Base-by-base conservation (phyloP, 371 early-diverging fungal genomes). In the Mucor piriformis region DNA sequence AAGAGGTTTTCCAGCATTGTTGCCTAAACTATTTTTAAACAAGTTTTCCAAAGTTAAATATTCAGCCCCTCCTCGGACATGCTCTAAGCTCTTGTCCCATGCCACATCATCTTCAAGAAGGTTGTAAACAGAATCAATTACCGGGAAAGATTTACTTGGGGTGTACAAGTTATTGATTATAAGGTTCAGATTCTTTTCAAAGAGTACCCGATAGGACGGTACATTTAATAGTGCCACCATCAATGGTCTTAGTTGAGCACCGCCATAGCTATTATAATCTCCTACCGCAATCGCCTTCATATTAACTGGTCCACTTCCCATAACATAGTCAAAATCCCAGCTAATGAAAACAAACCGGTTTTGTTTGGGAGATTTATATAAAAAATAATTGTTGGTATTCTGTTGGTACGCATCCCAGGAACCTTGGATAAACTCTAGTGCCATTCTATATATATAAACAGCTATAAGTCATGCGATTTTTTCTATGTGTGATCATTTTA, bases 301-400 rank as follows among this genome's bases (percentile, higher is more conserved):
- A 10, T 50, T 44, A 3, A 70, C 67, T 3, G 70, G 64, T 3
- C 70, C 70, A 54, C 56, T 76, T 11, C 73, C 73, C 61, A 76
- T 58, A 0, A 50, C 51, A 42, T 54, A 59, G 50, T 76, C 76
- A 42, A 66, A 54, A n/a, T 76, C 76, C 69, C 70, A 70, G 8
- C 51, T 57, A 10, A 76, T 68, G 33, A 38, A 76, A 11, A 64
- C 48, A 29, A 69, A 69, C 1, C 51, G 38, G 8, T 54, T 57
- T 24, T 48, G 42, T 15, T 47, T 24, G 27, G 73, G 69, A 16
- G 59, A 40, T 12, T 71, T 64, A 38, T 76, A 76, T 15, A 76
- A n/a, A 48, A 67, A 72, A 40, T 69, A 76, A 29, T 76, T 76
- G 34, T 76, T 61, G n/a, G 68, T 60, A 24, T 76, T 76, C 34